phyloP scores from a whole-genome alignment of 164 flowering plant genomes.

The Warburgia ugandensis region DNA sequence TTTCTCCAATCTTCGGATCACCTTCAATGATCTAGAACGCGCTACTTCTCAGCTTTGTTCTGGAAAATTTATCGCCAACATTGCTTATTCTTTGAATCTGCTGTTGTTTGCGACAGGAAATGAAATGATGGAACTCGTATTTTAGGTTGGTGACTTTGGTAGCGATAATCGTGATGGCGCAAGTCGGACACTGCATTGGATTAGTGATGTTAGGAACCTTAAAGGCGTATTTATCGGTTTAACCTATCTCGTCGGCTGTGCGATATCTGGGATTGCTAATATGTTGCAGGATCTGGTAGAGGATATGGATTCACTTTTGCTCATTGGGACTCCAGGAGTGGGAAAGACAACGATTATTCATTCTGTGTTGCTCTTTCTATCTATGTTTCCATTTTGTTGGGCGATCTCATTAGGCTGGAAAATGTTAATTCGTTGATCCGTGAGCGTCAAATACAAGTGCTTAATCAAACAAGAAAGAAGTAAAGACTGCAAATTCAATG shows the following conservation, averaged over 20 bases:
- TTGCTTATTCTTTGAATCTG: background rate
- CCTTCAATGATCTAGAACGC: conserved; percentile 41
- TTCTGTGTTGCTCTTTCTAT: conserved; percentile 18
- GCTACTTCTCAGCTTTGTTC: conserved; percentile 58
- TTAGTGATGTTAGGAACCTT: conserved; percentile 84
- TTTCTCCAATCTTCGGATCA: conserved; percentile 50
- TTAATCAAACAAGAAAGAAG: too few relatives aligned
- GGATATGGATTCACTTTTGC: conserved; percentile 77
- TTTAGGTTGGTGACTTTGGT: conserved; percentile 93
- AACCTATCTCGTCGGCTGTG: conserved; percentile 94
- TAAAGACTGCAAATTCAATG: background rate
- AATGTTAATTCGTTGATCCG: background rate
- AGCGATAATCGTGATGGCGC: conserved; percentile 92
- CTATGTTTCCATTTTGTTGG: background rate
- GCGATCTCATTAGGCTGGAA: background rate
- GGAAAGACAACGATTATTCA: conserved; percentile 96
- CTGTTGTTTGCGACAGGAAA: background rate
- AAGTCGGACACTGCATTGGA: conserved; percentile 86
- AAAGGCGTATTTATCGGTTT: conserved; percentile 79
- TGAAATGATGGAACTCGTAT: conserved; percentile 1
- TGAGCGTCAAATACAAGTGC: background rate
- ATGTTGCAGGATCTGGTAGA: conserved; percentile 68
- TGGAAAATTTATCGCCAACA: background rate
- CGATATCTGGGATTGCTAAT: conserved; percentile 84
- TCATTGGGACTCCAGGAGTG: conserved; percentile 96